Evolutionary conservation across 176 grass and related monocot genomes (phyloP).

Genomic region (Urochloa ruziziensis): DNA sequence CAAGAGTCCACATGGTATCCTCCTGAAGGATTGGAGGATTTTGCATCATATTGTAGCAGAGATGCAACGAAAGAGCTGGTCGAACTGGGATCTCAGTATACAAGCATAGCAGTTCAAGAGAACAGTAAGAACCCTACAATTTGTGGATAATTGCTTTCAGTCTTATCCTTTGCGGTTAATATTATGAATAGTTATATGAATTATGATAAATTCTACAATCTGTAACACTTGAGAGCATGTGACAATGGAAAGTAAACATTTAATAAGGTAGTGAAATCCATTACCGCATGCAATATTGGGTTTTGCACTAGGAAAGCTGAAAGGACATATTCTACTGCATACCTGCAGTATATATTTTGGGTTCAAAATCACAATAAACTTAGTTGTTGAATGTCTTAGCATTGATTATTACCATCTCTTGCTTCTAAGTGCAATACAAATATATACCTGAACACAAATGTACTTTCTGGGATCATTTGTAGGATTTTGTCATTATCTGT

Average conservation of each 20-base stretch:
- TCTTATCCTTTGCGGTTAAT: slow-evolving; percentile 1
- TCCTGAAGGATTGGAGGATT: slow-evolving; percentile 75
- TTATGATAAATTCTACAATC: slow-evolving; percentile 12
- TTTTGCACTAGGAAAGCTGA: background rate
- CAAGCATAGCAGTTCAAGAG: slow-evolving; percentile 33
- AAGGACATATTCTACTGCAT: background rate
- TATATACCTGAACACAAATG: background rate
- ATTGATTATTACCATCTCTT: slow-evolving; percentile 11
- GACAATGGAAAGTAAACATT: slow-evolving; percentile 26
- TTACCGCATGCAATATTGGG: background rate
- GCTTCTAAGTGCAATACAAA: slow-evolving; percentile 5
- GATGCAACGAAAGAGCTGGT: slow-evolving; percentile 22
- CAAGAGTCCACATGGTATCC: slow-evolving; percentile 80
- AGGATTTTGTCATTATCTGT: background rate
- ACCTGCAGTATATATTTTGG: background rate
- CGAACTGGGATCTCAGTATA: slow-evolving; percentile 30
- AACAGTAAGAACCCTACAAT: background rate
- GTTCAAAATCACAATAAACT: background rate
- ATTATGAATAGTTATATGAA: background rate
- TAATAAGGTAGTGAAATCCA: slow-evolving; percentile 21
- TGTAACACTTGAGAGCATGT: background rate
- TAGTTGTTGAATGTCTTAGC: background rate
- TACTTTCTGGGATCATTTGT: background rate
- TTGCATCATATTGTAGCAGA: slow-evolving; percentile 40
- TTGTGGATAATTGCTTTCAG: slow-evolving; percentile 1